Evolutionary conservation across 805 yeast genomes (phyloP), one percentile per base, ranked within the genome.

Genomic region (Lachancea cidri): DNA sequence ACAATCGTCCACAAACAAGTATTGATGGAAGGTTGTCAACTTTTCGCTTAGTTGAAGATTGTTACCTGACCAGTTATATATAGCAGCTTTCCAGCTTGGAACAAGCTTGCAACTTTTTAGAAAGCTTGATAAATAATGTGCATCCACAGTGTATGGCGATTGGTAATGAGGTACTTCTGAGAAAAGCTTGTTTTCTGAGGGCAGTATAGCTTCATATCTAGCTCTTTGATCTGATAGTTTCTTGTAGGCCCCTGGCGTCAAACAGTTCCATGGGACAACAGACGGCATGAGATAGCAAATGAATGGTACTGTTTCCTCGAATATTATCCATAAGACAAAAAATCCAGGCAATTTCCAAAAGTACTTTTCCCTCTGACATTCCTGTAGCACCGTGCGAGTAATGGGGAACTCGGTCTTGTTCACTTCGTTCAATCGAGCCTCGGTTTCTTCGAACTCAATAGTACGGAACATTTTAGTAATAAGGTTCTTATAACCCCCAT

Each of bases 191-290:
- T 22, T 11, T 7, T 22, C 9, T 22, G 48, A 16, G 59, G n/a
- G n/a, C n/a, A n/a, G n/a, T n/a, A n/a, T n/a, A 45, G 29, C 11
- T 43, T 44, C 17, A 42, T 39, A 46, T 62, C 36, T 25, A 3
- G 33, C 30, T 20, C 38, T 29, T 3, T 17, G 4, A 5, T 35
- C 38, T 58, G 57, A 41, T 58, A 65, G 31, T 38, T 61, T 68
- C 15, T 54, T 49, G 16, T 54, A 53, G 5, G 59, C 53, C 4
- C 63, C 60, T 1, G 82, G 81, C 24, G 77, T 62, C 7, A 74
- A 64, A 55, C 83, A 79, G 8, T 82, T 77, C 62, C 71, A 71
- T 7, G 83, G 81, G 1, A 79, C 71, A 4, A 79, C 52, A 46
- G 73, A 74, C 0, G 85, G 85, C 37, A 77, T 54, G 3, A 66